Evolutionary conservation across 768 basidiomycete species (phyloP).

Genomic region (Gloeopeniophorella convolvens): DNA sequence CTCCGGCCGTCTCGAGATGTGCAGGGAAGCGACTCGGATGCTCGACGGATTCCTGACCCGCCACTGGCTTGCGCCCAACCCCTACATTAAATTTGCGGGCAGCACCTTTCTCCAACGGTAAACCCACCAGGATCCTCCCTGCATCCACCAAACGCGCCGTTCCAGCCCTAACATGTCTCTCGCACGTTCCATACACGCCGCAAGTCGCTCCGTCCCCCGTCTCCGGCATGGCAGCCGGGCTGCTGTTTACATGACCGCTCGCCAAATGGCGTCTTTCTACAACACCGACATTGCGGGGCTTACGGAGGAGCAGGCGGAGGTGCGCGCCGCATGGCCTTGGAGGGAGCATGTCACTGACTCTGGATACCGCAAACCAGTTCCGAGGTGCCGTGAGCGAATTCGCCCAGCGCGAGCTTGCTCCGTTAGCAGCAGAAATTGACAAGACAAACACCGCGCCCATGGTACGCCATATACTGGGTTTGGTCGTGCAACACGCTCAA

Average conservation of each 20-base stretch:
- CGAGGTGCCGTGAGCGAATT: conserved; percentile 73
- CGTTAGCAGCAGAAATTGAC: conserved; percentile 82
- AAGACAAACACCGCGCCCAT: conserved; percentile 73
- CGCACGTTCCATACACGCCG: not conserved
- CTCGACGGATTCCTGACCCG: no score
- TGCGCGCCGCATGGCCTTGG: conserved; percentile 28
- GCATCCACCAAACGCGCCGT: no score
- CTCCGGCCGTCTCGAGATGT: no score
- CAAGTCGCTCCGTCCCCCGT: not conserved
- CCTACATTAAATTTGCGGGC: no score
- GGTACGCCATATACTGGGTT: conserved; percentile 35
- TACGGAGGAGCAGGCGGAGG: conserved; percentile 75
- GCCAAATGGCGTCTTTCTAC: conserved; percentile 49
- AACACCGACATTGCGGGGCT: conserved; percentile 69
- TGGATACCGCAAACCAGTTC: conserved; percentile 46
- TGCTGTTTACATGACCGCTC: not conserved
- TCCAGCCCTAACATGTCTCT: not conserved
- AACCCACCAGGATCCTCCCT: no score
- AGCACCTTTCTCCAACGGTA: no score
- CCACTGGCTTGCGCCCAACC: no score
- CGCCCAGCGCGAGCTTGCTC: conserved; percentile 77
- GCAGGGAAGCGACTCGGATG: no score
- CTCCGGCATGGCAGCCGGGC: not conserved
- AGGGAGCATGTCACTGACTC: not conserved
- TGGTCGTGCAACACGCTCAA: not conserved